Evolutionary conservation across 2,329 filamentous ascomycete species (phyloP), one percentile per base, ranked within the genome.

Genomic region (Penicillium sp.): DNA sequence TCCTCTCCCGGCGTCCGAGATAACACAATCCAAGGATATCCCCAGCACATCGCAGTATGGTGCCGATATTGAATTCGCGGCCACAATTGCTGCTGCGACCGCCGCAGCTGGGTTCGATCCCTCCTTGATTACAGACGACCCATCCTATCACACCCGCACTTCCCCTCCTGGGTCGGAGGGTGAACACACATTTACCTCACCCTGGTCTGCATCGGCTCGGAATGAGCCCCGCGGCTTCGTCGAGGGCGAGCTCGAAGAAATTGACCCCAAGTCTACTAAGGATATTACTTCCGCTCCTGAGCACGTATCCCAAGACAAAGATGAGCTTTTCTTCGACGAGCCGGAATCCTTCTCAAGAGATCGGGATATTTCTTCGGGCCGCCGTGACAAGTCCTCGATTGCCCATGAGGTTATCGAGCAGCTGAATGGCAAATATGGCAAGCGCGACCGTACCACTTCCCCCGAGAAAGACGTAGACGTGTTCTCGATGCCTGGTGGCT

Each of bases 41-140:
- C 12, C 22, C 9, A 21, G 31, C 15, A 53, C 49, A 6, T 37
- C 45, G 9, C 43, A 77, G 9, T 89, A 85, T 60, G 78, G 72
- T 1, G 78, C 83, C 49, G 85, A 88, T 57, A 69, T 84, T 8
- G 81, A 82, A 45, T 88, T 88, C 57, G 80, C 82, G 7, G 85
- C 84, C 26, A 81, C 79, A 3, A 69, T 88, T 41, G 83, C 84
- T 50, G 85, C 84, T 42, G 83, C 82, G 1, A 73, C 87, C 43
- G 71, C 83, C 61, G 77, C 81, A n/a, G 79, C 81, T 40, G 85
- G 85, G 0, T 88, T 88, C 55, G 78, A 87, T 59, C 80, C 83
- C 4, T 77, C 84, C 35, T 80, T 88, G 50, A 81, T 88, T 40
- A 83, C 85, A 32, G 74, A 86, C 40, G 77, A 88, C 57, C 78